Conservation (phyloP, 257 asterid species). For the Phtheirospermum japonicum region DNA sequence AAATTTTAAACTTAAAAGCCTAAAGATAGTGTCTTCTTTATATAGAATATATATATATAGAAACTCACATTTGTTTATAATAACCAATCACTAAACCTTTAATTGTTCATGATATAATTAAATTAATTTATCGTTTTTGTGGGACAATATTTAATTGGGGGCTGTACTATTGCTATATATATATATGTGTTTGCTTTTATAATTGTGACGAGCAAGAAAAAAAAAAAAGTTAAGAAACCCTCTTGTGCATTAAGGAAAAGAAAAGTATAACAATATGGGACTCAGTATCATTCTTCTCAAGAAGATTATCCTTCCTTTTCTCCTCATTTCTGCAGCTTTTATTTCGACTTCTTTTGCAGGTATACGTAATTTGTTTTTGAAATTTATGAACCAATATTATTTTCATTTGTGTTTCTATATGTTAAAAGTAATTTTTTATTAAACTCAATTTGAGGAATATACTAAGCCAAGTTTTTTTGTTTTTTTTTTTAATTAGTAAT, state of each 20-base stretch:
- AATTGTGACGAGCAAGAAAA: neutral
- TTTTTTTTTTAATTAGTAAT: no score
- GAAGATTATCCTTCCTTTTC: neutral
- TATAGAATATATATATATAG: neutral
- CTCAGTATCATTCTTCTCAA: neutral
- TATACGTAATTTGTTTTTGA: neutral
- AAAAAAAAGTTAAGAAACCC: neutral
- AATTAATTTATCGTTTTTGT: no score
- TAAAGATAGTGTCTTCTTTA: neutral
- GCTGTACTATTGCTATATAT: no score
- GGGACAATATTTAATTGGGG: no score
- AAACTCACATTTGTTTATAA: neutral
- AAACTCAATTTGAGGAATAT: no score
- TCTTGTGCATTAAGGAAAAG: neutral
- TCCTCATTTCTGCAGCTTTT: neutral
- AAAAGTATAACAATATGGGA: neutral
- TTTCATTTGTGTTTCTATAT: no score
- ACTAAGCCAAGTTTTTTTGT: no score
- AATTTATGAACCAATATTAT: no score
- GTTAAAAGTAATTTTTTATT: no score
- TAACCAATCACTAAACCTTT: neutral
- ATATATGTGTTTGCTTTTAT: slow-evolving; percentile 1
- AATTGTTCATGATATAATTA: neutral
- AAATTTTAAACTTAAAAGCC: slow-evolving; percentile 4
- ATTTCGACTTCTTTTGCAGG: neutral